Evolutionary conservation across 2,329 filamentous ascomycete genomes (phyloP).

Genomic region (Stagonosporopsis chrysanthemi): DNA sequence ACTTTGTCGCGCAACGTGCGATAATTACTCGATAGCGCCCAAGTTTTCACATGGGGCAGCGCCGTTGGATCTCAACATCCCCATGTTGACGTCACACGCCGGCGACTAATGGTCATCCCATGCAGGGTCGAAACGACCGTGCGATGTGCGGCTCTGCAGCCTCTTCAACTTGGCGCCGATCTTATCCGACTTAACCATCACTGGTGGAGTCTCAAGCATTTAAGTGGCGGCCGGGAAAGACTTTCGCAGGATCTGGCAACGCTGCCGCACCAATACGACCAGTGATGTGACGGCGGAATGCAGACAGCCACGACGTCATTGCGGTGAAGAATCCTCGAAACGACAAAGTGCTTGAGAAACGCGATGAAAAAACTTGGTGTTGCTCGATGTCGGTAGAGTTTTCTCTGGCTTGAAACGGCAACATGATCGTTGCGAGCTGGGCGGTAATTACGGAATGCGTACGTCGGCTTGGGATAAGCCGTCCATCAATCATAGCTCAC

Average conservation of each 20-base stretch:
- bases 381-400: neutral
- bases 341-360: slow-evolving; percentile 9
- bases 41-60: slow-evolving; percentile 28
- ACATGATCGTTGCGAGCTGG: neutral
- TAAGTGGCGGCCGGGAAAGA: slow-evolving; percentile 25
- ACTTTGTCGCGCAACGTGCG: slow-evolving; percentile 22
- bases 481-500: slow-evolving; percentile 17
- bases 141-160: slow-evolving; percentile 40
- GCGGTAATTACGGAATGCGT: slow-evolving; percentile 15
- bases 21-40: slow-evolving; percentile 21
- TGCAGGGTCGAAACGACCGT: slow-evolving; percentile 36
- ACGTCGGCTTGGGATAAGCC: slow-evolving; percentile 7
- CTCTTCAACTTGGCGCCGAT: slow-evolving; percentile 40
- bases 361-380: slow-evolving; percentile 13
- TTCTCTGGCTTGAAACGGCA: slow-evolving; percentile 9
- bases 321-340: slow-evolving; percentile 7
- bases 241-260: slow-evolving; percentile 20
- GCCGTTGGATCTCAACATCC: slow-evolving; percentile 32
- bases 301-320: slow-evolving; percentile 28
- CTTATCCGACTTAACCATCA: slow-evolving; percentile 29
- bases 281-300: slow-evolving; percentile 7
- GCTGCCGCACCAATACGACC: slow-evolving; percentile 20
- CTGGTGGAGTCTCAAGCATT: slow-evolving; percentile 25
- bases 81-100: slow-evolving; percentile 31
- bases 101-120: slow-evolving; percentile 20